Evolutionary conservation across 495 filamentous ascomycete species (phyloP).

Genomic region (Bombardia bombarda): DNA sequence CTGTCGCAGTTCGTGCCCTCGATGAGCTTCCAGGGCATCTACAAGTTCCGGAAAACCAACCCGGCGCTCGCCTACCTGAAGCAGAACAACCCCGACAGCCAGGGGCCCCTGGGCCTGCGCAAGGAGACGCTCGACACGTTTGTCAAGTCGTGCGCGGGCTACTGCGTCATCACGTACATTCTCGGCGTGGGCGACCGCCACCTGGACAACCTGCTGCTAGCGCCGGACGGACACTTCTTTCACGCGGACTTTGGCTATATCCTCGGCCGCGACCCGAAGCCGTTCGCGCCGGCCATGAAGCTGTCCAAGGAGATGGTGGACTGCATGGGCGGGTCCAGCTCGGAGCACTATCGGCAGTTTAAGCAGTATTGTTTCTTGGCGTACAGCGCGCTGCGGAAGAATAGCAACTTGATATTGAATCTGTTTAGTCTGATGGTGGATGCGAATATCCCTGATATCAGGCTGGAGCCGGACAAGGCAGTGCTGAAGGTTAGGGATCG

Average conservation of each 20-base stretch:
- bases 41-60: slow-evolving; percentile 70
- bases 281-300: slow-evolving; percentile 95
- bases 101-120: slow-evolving; percentile 75
- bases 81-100: slow-evolving; percentile 81
- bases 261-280: slow-evolving; percentile 93
- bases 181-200: slow-evolving; percentile 97
- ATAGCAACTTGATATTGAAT: slow-evolving; percentile 86
- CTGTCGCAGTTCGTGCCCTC: slow-evolving; percentile 90
- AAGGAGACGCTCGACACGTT: slow-evolving; percentile 94
- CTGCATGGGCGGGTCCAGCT: slow-evolving; percentile 83
- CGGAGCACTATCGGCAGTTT: slow-evolving; percentile 75
- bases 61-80: slow-evolving; percentile 73
- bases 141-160: slow-evolving; percentile 91
- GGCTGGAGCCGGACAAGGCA: slow-evolving; percentile 82
- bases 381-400: slow-evolving; percentile 84
- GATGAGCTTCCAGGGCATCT: slow-evolving; percentile 68
- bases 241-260: slow-evolving; percentile 98
- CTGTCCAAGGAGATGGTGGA: slow-evolving; percentile 97
- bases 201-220: slow-evolving; percentile 88
- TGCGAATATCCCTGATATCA: slow-evolving; percentile 92
- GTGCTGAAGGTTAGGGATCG: slow-evolving; percentile 92
- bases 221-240: slow-evolving; percentile 92
- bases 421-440: slow-evolving; percentile 95
- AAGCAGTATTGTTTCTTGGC: slow-evolving; percentile 94
- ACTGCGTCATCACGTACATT: slow-evolving; percentile 98